Base-by-base conservation (phyloP, 2,329 filamentous ascomycete species). In the Ophiocordyceps robertsii region DNA sequence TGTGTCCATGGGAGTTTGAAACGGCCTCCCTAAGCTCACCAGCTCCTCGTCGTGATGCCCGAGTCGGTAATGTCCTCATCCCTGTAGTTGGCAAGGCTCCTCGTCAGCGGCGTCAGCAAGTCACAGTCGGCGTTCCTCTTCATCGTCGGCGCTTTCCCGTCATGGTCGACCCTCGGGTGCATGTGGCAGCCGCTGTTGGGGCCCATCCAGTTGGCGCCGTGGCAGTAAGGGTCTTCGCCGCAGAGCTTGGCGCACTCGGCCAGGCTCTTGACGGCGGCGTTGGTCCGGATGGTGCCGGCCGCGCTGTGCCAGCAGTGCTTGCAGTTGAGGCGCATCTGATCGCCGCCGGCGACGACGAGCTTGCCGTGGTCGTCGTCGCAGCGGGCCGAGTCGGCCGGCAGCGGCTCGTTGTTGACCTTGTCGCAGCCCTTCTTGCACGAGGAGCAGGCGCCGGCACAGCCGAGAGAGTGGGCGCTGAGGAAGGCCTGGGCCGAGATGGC, bases 401-500 rank as follows among this genome's bases (percentile, higher is more conserved):
- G 37, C 4, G 43, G 29, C 30, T 37, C 14, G 19, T 24, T 38
- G 19, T 4, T 4, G 19, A 19, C 29, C 37, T 41, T 30, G 29
- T 46, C 44, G 37, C 43, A 47, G 35, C 45, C 42, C 27, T 39
- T 37, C 43, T 44, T 47, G 35, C 43, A 44, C 12, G 46, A 43
- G 14, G 44, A 38, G 9, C 24, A 27, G 24, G 24, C 24, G 24
- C 24, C 24, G 6, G 24, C 24, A 24, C 46, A 50, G 13, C 48
- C 44, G 4, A 46, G 43, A 14, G 46, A 50, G 21, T 47, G 48
- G 2, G 46, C 48, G 27, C 44, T 47, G 17, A 46, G 8, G 40
- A 50, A 50, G n/a, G 48, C 48, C 4, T 43, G n/a, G 6, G 46
- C 46, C 14, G 42, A 38, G 27, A 48, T 48, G 43, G 35, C 27